A percentile compares a stretch with the other conserved stretches of the same genome.
phyloP scores from a whole-genome alignment of 2,329 filamentous ascomycete species.

The Capronia coronata region DNA sequence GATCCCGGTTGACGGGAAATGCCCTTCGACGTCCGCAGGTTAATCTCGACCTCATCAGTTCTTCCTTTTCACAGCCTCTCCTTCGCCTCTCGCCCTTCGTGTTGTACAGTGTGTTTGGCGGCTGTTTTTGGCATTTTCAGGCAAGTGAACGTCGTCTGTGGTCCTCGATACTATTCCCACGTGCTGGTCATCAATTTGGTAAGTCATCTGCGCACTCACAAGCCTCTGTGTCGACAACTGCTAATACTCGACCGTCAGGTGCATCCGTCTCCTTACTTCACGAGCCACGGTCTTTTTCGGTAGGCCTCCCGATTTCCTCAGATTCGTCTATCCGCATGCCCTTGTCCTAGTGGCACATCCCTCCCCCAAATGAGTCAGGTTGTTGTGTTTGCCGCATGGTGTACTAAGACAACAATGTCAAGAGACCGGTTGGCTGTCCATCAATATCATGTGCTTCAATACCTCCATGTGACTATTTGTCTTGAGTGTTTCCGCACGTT shows the following conservation, averaged over 20 bases:
- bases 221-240: not conserved
- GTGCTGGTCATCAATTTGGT: not conserved
- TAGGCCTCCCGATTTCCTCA: not conserved
- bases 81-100: not conserved
- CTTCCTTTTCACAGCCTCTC: not conserved
- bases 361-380: not conserved
- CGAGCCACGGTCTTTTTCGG: not conserved
- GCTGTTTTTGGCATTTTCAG: not conserved
- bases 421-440: not conserved
- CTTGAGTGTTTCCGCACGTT: not conserved
- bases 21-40: conserved; percentile 5
- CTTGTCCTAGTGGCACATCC: too few species aligned
- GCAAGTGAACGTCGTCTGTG: not conserved
- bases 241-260: not conserved
- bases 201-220: not conserved
- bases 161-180: not conserved
- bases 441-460: not conserved
- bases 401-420: not conserved
- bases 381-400: not conserved
- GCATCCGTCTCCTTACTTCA: not conserved
- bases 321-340: not conserved
- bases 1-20: conserved; percentile 14
- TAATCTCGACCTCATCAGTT: conserved; percentile 12
- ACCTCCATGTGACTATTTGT: not conserved
- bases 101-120: conserved; percentile 5